These are phyloP conservation scores for Clavaria fumosa DNA, from an alignment of 768 basidiomycete genomes.

Conservation along the genomic window DNA sequence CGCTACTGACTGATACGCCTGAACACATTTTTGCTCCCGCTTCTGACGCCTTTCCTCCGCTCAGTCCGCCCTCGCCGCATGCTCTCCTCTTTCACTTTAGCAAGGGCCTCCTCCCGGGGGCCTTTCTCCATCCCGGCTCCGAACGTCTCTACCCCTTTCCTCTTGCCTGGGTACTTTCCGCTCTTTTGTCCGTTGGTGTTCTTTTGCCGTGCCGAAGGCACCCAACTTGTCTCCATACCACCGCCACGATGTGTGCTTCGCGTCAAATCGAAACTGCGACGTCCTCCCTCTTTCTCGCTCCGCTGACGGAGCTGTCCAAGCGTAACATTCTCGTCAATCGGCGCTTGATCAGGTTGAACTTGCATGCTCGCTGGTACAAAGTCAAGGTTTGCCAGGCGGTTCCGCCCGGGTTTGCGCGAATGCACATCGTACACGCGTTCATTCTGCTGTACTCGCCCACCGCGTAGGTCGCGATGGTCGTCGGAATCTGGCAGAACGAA, in stretches of 20 bases:
- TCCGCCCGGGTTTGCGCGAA: slow-evolving; percentile 25
- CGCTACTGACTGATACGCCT: no score
- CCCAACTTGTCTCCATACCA: slow-evolving; percentile 74
- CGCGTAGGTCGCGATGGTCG: slow-evolving; percentile 34
- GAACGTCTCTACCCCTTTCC: slow-evolving; percentile 62
- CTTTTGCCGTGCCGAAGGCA: slow-evolving; percentile 55
- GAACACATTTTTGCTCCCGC: slow-evolving; percentile 83
- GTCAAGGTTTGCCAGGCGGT: slow-evolving; percentile 38
- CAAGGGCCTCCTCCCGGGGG: slow-evolving; percentile 29
- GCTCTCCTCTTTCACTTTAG: slow-evolving; percentile 40
- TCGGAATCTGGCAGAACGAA: slow-evolving; percentile 27
- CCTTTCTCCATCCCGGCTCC: slow-evolving; percentile 86
- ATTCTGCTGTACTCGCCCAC: slow-evolving; percentile 34
- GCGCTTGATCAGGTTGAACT: slow-evolving; percentile 13
- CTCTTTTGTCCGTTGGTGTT: no score
- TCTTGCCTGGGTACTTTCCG: no score
- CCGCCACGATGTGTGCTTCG: no score
- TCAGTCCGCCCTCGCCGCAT: slow-evolving; percentile 69
- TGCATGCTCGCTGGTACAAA: slow-evolving; percentile 49
- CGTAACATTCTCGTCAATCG: slow-evolving; percentile 36
- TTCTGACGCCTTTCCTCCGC: slow-evolving; percentile 64
- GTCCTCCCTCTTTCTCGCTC: slow-evolving; percentile 3
- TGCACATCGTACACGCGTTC: slow-evolving; percentile 31
- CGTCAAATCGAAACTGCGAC: slow-evolving; percentile 9
- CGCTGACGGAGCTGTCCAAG: slow-evolving; percentile 53